Percentiles rank a stretch among this genome's conserved stretches.
phyloP scores from a whole-genome alignment of 306 rosid species.

The Carpinus viminea region DNA sequence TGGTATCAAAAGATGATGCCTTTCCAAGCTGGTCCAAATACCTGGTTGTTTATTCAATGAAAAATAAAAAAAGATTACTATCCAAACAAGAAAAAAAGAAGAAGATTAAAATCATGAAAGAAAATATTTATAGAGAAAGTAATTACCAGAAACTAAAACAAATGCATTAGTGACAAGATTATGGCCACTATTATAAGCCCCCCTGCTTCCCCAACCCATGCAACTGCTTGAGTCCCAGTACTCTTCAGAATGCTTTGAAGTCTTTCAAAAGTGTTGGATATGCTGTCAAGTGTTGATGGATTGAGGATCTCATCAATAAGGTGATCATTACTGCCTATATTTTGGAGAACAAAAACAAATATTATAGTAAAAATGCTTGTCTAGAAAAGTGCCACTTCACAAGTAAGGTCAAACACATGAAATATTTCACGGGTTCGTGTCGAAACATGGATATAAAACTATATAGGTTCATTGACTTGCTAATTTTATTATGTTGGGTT shows the following conservation, averaged over 20 bases:
- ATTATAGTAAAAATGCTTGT: background rate
- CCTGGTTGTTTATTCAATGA: slow-evolving; percentile 44
- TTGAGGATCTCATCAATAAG: slow-evolving; percentile 64
- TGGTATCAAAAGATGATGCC: slow-evolving; percentile 78
- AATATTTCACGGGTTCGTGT: no score
- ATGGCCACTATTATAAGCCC: slow-evolving; percentile 87
- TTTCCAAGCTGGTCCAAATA: slow-evolving; percentile 93
- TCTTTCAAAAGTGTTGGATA: slow-evolving; percentile 44
- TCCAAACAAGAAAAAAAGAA: background rate
- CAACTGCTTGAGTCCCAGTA: slow-evolving; percentile 47
- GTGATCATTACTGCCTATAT: slow-evolving; percentile 61
- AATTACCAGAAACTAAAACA: slow-evolving; percentile 77
- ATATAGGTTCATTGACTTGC: no score
- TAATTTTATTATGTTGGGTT: no score
- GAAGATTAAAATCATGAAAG: background rate
- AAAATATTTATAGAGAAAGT: background rate
- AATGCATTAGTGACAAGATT: slow-evolving; percentile 79
- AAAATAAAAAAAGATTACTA: background rate
- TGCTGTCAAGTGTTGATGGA: slow-evolving; percentile 63
- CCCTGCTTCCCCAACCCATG: slow-evolving; percentile 99
- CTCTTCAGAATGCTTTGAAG: slow-evolving; percentile 53
- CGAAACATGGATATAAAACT: no score
- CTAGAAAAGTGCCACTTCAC: no score
- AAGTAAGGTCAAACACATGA: no score
- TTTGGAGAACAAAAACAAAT: background rate